Evolutionary conservation across 179 eudicot genomes (phyloP), one percentile per base, ranked within the genome.

Genomic region (Spergularia azorica): DNA sequence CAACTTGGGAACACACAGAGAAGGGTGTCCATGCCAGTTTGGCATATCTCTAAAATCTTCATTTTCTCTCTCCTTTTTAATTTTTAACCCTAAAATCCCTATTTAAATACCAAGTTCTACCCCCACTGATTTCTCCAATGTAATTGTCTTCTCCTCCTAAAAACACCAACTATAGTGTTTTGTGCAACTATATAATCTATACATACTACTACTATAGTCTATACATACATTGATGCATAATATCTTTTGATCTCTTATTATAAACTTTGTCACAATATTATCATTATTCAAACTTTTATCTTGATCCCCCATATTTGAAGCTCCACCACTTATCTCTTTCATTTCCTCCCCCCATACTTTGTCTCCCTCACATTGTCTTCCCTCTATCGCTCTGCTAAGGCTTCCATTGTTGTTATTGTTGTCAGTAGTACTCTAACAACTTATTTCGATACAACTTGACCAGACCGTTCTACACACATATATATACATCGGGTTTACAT

Each of bases 71-170:
- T 72, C 77, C 57, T 11, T 21, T 7, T 54, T 64, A 6, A 36
- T 20, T 21, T 20, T 52, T 70, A 3, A 43, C 56, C 75, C 21
- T 9, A 26, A 2, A 56, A 74, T 38, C 78, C 78, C 79, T 74
- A 80, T 83, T 77, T 77, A 80, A 80, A 83, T 83, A 80, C 61
- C 78, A 77, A 80, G 52, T 52, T 52, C 54, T 64, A 52, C 67
- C 56, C 80, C 71, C 76, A 65, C 77, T 77, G 43, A 69, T 75
- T 79, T 76, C 80, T 73, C 85, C 84, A 79, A 86, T 84, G 85
- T 82, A 81, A 67, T 72, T 86, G 82, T 81, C 76, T 74, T 73
- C 76, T 74, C 81, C 61, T 60, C 76, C 66, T 59, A 9, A 50
- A 12, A 41, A 56, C 63, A 67, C 59, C 70, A 59, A 38, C 73